phyloP scores from a whole-genome alignment of 129 eudicot species.

The carrot (Daucus carota) region DH1_v3.0 NC_030384.2:43778001-43778500 shows the following conservation, averaged over 20 bases:
- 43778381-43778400: conserved; percentile 19
- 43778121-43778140: not conserved
- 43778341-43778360: conserved; percentile 6
- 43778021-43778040: not conserved
- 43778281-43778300: too few relatives aligned
- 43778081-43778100: not conserved
- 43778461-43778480: conserved; percentile 36
- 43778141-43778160: not conserved
- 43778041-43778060: not conserved
- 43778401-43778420: conserved; percentile 3
- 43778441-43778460: conserved; percentile 30
- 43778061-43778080: not conserved
- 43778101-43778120: not conserved
- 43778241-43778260: not conserved
- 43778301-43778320: not conserved
- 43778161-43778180: too few relatives aligned
- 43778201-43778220: not conserved
- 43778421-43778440: conserved; percentile 22
- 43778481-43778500: conserved; percentile 20
- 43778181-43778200: too few relatives aligned
- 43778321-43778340: conserved; percentile 12
- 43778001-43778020: not conserved
- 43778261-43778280: not conserved
- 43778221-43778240: not conserved
- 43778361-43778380: not conserved